Percentiles rank a stretch among this genome's conserved stretches.
Conservation (phyloP, 345 rosid genomes). For the Salix arbutifolia region DNA sequence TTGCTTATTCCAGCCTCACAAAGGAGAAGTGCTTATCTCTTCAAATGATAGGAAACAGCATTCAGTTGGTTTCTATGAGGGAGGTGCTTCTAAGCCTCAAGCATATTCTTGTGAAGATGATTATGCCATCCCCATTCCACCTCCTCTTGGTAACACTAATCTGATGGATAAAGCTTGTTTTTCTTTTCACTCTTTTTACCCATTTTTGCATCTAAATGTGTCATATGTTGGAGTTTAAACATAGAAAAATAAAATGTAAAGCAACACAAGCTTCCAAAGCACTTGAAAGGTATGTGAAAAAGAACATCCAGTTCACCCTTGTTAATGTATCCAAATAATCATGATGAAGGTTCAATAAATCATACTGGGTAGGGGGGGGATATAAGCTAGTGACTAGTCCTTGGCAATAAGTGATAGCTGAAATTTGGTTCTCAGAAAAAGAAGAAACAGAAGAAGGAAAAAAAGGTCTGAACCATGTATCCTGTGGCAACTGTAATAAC, state of each 20-base stretch:
- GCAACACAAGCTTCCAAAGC: neutral
- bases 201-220: neutral
- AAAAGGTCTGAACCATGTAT: too few relatives aligned
- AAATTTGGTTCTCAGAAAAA: too few relatives aligned
- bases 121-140: conserved; percentile 50
- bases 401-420: too few relatives aligned
- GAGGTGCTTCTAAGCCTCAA: conserved; percentile 15
- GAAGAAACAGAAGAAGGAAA: too few relatives aligned
- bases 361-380: too few relatives aligned
- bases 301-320: too few relatives aligned
- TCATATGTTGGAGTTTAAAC: neutral
- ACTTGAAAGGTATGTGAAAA: too few relatives aligned
- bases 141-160: conserved; percentile 46
- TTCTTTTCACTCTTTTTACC: neutral
- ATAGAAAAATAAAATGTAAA: neutral
- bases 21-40: conserved; percentile 9
- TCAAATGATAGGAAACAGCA: conserved; percentile 12
- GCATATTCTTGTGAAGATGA: conserved; percentile 13
- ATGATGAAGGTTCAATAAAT: too few relatives aligned
- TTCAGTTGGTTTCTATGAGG: conserved; percentile 12
- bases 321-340: too few relatives aligned
- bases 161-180: too few relatives aligned
- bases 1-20: conserved; percentile 26
- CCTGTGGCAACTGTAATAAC: too few relatives aligned
- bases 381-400: too few relatives aligned